These are phyloP conservation scores for Colletotrichum cuscutae DNA, from an alignment of 2,329 filamentous ascomycete species.

Conservation along the genomic window DNA sequence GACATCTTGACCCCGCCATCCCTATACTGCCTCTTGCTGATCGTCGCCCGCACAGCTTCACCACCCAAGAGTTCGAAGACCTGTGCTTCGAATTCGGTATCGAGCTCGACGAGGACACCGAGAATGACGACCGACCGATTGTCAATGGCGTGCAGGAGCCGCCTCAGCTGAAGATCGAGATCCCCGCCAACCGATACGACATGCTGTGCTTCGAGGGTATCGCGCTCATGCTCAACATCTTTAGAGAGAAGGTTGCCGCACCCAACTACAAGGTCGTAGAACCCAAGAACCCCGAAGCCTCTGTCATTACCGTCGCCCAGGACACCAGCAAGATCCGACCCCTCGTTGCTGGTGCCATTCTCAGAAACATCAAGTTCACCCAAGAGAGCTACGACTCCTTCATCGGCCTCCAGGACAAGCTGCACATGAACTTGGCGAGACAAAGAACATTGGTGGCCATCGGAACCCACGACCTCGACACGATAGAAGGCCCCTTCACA, in stretches of 20 bases:
- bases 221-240: slow-evolving; percentile 94
- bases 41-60: slow-evolving; percentile 70
- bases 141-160: slow-evolving; percentile 85
- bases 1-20: slow-evolving; percentile 28
- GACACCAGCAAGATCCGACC: slow-evolving; percentile 83
- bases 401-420: slow-evolving; percentile 97
- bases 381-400: slow-evolving; percentile 94
- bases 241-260: slow-evolving; percentile 78
- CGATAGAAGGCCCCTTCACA: slow-evolving; percentile 91
- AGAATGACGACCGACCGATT: slow-evolving; percentile 77
- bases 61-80: slow-evolving; percentile 94
- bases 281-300: slow-evolving; percentile 77
- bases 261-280: slow-evolving; percentile 84
- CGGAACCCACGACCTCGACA: slow-evolving; percentile 96
- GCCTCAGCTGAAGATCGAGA: slow-evolving; percentile 96
- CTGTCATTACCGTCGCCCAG: slow-evolving; percentile 83
- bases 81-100: slow-evolving; percentile 99
- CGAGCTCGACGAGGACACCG: slow-evolving; percentile 96
- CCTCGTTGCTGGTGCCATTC: slow-evolving; percentile 87
- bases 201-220: slow-evolving; percentile 99
- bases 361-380: slow-evolving; percentile 92
- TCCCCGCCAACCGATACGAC: slow-evolving; percentile 93
- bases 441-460: slow-evolving; percentile 96
- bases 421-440: slow-evolving; percentile 94
- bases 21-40: slow-evolving; percentile 31